phyloP scores from a whole-genome alignment of 306 rosid species.

The Prinsepia uniflora region DNA sequence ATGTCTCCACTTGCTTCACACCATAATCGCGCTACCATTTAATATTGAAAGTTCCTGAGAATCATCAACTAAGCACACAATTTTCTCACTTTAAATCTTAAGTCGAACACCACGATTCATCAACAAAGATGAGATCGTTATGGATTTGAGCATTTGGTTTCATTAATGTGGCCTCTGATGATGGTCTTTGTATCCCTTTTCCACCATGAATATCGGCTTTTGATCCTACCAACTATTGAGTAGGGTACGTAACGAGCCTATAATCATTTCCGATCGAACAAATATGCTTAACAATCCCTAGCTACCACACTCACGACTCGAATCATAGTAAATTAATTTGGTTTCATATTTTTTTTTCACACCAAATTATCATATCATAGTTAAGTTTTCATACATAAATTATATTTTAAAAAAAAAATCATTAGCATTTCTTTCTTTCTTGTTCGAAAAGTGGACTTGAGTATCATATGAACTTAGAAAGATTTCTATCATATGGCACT shows the following conservation, averaged over 20 bases:
- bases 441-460: too few relatives aligned
- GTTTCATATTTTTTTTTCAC: too few relatives aligned
- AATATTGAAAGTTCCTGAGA: neutral
- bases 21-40: neutral
- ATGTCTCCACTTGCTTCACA: too few relatives aligned
- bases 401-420: too few relatives aligned
- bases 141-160: constrained; percentile 14
- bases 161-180: constrained; percentile 15
- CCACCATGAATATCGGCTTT: neutral
- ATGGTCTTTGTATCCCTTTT: constrained; percentile 29
- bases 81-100: constrained; percentile 31
- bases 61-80: constrained; percentile 5
- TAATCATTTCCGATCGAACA: neutral
- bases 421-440: too few relatives aligned
- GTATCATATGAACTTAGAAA: constrained; percentile 5
- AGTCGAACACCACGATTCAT: neutral
- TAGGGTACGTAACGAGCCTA: neutral
- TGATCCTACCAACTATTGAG: neutral
- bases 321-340: too few relatives aligned
- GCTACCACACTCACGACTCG: too few relatives aligned
- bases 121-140: constrained; percentile 1
- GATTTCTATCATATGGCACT: constrained; percentile 15
- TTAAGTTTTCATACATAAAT: too few relatives aligned
- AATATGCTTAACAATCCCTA: too few relatives aligned
- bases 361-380: too few relatives aligned